Conservation (phyloP, 1,284 basidiomycete genomes). For the Fomitopsis pinicola region DNA sequence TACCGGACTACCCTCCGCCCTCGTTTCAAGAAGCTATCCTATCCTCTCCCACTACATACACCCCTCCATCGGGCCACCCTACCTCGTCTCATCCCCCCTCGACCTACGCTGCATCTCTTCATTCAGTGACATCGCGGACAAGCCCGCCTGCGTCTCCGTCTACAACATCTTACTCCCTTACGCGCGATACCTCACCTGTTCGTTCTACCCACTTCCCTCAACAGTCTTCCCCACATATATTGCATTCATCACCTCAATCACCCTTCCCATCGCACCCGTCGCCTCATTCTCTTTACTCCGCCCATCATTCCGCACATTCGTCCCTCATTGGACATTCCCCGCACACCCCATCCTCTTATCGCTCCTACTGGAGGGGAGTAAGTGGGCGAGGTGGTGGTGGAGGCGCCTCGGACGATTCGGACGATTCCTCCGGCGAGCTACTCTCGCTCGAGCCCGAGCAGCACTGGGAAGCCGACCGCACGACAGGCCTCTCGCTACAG, state of each 20-base stretch:
- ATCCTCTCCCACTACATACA: conserved; percentile 17
- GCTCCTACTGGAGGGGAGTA: too few species aligned
- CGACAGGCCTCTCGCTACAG: conserved; percentile 23
- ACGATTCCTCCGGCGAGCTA: conserved; percentile 22
- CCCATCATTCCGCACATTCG: neutral
- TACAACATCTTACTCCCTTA: neutral
- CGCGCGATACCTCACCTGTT: neutral
- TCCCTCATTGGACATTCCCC: neutral
- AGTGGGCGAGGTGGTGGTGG: too few species aligned
- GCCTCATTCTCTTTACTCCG: neutral
- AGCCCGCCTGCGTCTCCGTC: neutral
- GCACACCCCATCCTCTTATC: neutral
- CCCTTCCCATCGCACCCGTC: neutral
- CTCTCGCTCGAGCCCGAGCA: conserved; percentile 19
- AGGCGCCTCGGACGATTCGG: conserved; percentile 14
- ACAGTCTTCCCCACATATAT: neutral
- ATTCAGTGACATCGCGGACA: neutral
- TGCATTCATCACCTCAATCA: too few species aligned
- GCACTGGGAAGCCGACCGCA: conserved; percentile 29
- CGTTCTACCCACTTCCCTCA: neutral
- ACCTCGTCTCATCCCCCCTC: neutral
- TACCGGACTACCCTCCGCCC: conserved; percentile 57
- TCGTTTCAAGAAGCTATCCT: conserved; percentile 52
- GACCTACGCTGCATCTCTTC: too few species aligned
- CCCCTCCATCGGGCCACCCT: conserved; percentile 5